These are phyloP conservation scores for Chlamydomonas applanata DNA, from an alignment of 139 green algal genomes.

Conservation along the genomic window DNA sequence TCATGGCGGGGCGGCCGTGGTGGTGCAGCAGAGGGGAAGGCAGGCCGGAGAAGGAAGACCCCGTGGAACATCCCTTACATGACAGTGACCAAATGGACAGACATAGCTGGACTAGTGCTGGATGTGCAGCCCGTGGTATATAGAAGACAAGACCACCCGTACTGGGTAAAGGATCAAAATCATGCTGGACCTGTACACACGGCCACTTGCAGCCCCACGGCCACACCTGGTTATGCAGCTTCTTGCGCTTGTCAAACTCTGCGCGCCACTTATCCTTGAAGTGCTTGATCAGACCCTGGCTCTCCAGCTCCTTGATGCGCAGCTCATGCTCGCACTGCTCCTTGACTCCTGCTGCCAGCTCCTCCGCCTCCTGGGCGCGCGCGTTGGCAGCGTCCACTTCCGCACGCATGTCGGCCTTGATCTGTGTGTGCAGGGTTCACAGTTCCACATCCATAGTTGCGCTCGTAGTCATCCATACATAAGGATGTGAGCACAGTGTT, in stretches of 20 bases:
- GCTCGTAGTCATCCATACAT: background rate
- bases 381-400: background rate
- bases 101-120: too few species aligned
- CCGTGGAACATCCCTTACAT: too few species aligned
- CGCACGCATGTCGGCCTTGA: background rate
- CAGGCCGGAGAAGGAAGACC: too few species aligned
- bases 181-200: background rate
- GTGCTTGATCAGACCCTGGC: constrained; percentile 33
- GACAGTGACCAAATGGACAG: too few species aligned
- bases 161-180: background rate
- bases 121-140: too few species aligned
- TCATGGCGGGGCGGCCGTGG: too few species aligned
- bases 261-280: constrained; percentile 46
- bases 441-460: too few species aligned
- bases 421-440: constrained; percentile 1
- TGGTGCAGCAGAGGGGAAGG: too few species aligned
- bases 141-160: background rate
- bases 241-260: constrained; percentile 55
- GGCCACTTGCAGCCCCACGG: background rate
- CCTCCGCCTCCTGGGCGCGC: background rate
- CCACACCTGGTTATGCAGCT: constrained; percentile 57
- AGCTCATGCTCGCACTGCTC: constrained; percentile 13
- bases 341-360: constrained; percentile 8
- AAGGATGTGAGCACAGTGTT: too few species aligned
- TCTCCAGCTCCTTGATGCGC: constrained; percentile 35